Evolutionary conservation across 108 stramenopile species (phyloP).

Genomic region (Cylindrotheca fusiformis): DNA sequence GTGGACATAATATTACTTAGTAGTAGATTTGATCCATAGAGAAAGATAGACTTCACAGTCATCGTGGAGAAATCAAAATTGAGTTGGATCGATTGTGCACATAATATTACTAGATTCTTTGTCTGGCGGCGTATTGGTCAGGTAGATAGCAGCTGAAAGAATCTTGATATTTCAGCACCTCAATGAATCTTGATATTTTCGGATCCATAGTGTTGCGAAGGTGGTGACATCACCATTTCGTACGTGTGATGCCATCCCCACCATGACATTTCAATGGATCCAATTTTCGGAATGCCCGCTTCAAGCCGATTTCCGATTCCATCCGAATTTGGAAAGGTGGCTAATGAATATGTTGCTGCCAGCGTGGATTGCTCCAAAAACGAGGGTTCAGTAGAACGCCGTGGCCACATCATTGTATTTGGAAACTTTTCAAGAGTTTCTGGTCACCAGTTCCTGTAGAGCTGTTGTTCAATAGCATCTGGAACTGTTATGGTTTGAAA

Average conservation of each 20-base stretch:
- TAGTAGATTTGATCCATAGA: no score
- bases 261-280: not conserved
- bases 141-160: conserved; percentile 1
- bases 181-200: no score
- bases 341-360: not conserved
- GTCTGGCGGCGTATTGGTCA: not conserved
- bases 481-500: conserved; percentile 35
- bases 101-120: not conserved
- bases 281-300: not conserved
- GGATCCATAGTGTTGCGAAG: no score
- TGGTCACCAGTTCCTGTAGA: conserved; percentile 28
- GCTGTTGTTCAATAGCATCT: conserved; percentile 32
- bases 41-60: no score
- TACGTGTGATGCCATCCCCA: conserved; percentile 17
- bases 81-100: conserved; percentile 15
- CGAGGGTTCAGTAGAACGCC: conserved; percentile 2
- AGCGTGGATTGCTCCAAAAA: not conserved
- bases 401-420: conserved; percentile 20
- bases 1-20: no score
- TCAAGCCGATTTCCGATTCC: not conserved
- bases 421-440: conserved; percentile 5
- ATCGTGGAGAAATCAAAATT: no score
- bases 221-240: no score
- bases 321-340: not conserved
- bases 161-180: conserved; percentile 9